A percentile compares a stretch with the other conserved stretches of the same genome.
These are phyloP conservation scores for Botrytis medusae DNA, from an alignment of 2,329 filamentous ascomycete species.

Conservation along the genomic window DNA sequence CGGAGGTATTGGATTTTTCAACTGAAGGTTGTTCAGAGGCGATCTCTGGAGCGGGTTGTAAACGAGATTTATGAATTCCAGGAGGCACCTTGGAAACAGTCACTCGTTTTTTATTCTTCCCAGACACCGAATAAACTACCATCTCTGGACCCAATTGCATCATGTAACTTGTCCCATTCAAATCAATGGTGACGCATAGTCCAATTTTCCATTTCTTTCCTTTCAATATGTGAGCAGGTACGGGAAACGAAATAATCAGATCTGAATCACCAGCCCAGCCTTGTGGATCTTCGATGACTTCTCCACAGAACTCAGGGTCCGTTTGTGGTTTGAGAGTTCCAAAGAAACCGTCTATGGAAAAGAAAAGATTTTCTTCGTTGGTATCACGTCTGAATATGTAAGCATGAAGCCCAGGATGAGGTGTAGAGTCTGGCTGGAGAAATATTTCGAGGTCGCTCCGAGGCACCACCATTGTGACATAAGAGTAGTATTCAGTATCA, in stretches of 20 bases:
- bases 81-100: conserved; percentile 7
- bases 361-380: not conserved
- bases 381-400: not conserved
- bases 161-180: not conserved
- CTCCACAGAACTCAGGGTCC: not conserved
- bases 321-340: conserved; percentile 3
- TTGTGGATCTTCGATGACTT: not conserved
- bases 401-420: not conserved
- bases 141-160: no score
- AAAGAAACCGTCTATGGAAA: not conserved
- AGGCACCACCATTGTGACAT: conserved; percentile 2
- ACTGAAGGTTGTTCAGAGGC: not conserved
- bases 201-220: not conserved
- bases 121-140: not conserved
- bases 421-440: not conserved
- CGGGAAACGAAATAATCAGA: not conserved
- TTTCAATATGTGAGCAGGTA: not conserved
- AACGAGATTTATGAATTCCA: not conserved
- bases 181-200: not conserved
- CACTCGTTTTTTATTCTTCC: not conserved
- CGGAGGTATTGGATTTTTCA: not conserved
- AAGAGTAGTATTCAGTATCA: not conserved
- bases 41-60: not conserved
- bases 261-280: not conserved
- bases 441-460: not conserved